Percentiles rank a stretch among this genome's conserved stretches.
Conservation (phyloP, 1,139 yeast species). For the Debaryomycetaceae sp. region DNA sequence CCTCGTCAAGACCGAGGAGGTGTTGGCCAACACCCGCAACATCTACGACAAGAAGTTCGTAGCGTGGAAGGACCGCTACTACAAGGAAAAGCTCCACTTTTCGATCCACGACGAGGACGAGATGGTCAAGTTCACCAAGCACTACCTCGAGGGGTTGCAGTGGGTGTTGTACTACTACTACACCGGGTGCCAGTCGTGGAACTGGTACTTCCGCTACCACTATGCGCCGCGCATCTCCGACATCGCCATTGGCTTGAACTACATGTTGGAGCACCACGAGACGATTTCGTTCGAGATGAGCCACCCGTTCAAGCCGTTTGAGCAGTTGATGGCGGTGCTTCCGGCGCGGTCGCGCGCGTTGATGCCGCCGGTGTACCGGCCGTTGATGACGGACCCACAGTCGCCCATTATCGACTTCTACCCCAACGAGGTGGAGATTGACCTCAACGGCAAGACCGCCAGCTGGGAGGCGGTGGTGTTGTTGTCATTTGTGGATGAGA, state of each 20-base stretch:
- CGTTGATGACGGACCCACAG: conserved; percentile 80
- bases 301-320: conserved; percentile 84
- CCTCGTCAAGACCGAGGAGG: conserved; percentile 58
- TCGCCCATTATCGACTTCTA: conserved; percentile 91
- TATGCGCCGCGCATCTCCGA: conserved; percentile 94
- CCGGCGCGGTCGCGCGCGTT: conserved; percentile 86
- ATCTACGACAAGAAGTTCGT: conserved; percentile 71
- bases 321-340: conserved; percentile 95
- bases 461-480: conserved; percentile 99
- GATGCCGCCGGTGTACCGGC: conserved; percentile 74
- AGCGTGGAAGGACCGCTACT: conserved; percentile 80
- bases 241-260: conserved; percentile 63
- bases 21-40: conserved; percentile 55
- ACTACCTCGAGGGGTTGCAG: conserved; percentile 89
- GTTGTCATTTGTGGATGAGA: conserved; percentile 86
- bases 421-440: conserved; percentile 84
- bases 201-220: conserved; percentile 86
- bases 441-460: conserved; percentile 91
- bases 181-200: conserved; percentile 90
- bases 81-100: conserved; percentile 71
- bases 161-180: conserved; percentile 93
- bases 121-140: conserved; percentile 62
- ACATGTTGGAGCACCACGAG: conserved; percentile 32
- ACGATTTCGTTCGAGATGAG: conserved; percentile 65
- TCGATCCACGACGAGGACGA: conserved; percentile 53